Evolutionary conservation across 202 grass and related monocot species (phyloP), one percentile per base, ranked within the genome.

Genomic region (Carex sylvatica): DNA sequence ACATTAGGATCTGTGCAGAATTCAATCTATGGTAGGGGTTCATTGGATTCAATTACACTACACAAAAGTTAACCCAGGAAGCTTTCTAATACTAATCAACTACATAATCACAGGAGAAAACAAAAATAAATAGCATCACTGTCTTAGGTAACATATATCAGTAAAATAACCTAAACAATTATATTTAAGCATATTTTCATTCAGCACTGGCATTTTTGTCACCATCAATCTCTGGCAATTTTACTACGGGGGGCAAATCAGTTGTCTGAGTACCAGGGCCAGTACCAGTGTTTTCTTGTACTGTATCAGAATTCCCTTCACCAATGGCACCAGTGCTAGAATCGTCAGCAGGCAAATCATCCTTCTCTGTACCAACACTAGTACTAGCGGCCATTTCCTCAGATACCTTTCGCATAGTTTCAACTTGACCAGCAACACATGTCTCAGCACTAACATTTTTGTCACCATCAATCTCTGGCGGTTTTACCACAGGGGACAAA

Each of bases 111-210:
- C 19, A 53, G 6, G 23, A 53, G 49, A 74, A 74, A 22, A 10
- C 9, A 74, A 74, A 53, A 23, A 53, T 30, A 31, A 20, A 24
- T 71, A n/a, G 2, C 63, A 74, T 54, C 23, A 74, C 14, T 18
- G n/a, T 2, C 44, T 54, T 30, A 8, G 23, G 30, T 26, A 28
- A 18, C 49, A 74, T 30, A n/a, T 31, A 42, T 46, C 19, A 46
- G 16, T 46, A 71, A 9, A 61, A 22, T 20, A 61, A 61, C 19
- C 59, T 24, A 24, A 18, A 61, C 19, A 61, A 61, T 22, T 61
- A 61, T 61, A 46, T 44, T 44, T 70, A 42, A 44, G 67, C 67
- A 70, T 22, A 70, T 70, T 77, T 77, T 77, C 49, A 77, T 33
- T 76, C 14, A 18, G 52, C 49, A n/a, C 28, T 77, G 58, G 31